These are phyloP conservation scores for Globisporangium splendens DNA, from an alignment of 352 stramenopile species.

Conservation along the genomic window DNA sequence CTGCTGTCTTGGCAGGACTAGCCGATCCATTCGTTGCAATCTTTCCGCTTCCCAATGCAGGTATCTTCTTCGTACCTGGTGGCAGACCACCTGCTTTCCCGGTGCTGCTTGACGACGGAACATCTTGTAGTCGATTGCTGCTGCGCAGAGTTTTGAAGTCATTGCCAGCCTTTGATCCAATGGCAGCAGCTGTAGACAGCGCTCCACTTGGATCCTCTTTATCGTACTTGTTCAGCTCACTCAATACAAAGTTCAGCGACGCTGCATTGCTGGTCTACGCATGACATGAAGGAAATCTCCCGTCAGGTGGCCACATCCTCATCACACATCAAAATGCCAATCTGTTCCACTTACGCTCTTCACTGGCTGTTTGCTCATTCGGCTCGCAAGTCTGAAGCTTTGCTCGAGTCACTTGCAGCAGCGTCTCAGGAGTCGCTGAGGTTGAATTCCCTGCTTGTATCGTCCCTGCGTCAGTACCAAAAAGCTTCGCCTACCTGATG, in stretches of 20 bases:
- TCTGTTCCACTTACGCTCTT: conserved; percentile 34
- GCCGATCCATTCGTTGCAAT: neutral
- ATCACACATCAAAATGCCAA: too few species aligned
- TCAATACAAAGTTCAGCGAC: conserved; percentile 59
- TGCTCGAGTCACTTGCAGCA: neutral
- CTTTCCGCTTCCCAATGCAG: too few species aligned
- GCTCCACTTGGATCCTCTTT: conserved; percentile 15
- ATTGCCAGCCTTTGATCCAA: neutral
- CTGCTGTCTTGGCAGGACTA: conserved; percentile 14
- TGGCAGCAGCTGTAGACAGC: conserved; percentile 12
- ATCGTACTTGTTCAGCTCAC: conserved; percentile 61
- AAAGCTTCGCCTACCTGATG: neutral
- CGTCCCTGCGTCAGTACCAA: too few species aligned
- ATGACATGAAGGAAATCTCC: too few species aligned
- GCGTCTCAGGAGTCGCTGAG: neutral
- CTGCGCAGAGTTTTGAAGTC: conserved; percentile 6
- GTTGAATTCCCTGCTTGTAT: neutral
- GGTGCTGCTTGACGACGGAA: neutral
- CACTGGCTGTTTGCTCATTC: conserved; percentile 47
- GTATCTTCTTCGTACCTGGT: neutral
- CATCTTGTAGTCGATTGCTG: neutral
- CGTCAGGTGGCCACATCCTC: too few species aligned
- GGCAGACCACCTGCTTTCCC: neutral
- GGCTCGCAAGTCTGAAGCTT: neutral
- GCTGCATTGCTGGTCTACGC: conserved; percentile 20